phyloP scores from a whole-genome alignment of 345 rosid genomes.

The Eucalyptus lansdowneana region DNA sequence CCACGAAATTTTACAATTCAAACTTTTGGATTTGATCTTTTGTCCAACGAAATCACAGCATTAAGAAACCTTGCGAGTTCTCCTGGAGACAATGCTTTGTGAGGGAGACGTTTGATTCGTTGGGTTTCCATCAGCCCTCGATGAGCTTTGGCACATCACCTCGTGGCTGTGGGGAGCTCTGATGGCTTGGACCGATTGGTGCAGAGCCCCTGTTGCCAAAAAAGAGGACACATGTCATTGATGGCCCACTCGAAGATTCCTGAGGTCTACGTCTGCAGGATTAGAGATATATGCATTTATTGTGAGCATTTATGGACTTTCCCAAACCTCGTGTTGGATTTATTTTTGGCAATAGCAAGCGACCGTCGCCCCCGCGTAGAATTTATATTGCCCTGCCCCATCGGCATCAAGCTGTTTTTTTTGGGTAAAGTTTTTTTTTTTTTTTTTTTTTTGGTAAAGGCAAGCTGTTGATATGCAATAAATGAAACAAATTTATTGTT shows the following conservation, averaged over 20 bases:
- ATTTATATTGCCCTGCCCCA: background rate
- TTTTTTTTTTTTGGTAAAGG: too few species aligned
- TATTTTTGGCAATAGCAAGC: background rate
- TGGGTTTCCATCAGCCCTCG: background rate
- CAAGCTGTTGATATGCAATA: background rate
- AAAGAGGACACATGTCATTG: background rate
- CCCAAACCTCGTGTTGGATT: background rate
- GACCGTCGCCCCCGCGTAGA: background rate
- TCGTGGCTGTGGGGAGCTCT: background rate
- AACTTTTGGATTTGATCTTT: background rate
- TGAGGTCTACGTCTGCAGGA: background rate
- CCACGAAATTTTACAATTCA: too few species aligned
- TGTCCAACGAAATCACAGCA: background rate
- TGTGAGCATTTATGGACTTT: background rate
- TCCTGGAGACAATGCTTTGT: background rate
- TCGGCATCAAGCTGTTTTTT: background rate
- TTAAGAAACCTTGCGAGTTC: background rate
- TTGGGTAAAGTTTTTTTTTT: too few species aligned
- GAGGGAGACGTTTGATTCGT: background rate
- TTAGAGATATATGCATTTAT: background rate
- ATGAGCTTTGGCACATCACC: background rate
- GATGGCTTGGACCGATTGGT: background rate
- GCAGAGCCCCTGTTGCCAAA: background rate
- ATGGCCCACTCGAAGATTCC: background rate
- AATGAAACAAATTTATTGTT: background rate